Evolutionary conservation across 331 rosid species (phyloP).

Genomic region (Arachis monticola): DNA sequence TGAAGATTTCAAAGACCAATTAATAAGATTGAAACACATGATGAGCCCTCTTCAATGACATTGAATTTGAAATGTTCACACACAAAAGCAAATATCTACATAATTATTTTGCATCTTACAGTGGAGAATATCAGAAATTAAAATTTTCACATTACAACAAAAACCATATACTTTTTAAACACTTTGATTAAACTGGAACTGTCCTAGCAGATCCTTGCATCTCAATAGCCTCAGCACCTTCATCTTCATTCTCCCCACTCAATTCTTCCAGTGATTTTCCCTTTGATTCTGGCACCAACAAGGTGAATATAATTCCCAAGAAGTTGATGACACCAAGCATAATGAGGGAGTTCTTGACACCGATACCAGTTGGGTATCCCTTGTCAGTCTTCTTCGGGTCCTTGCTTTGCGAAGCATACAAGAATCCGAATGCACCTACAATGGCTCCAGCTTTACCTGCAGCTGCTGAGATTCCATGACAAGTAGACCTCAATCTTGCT

Average conservation of each 20-base stretch:
- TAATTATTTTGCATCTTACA: neutral
- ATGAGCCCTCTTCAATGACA: neutral
- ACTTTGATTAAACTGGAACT: slow-evolving; percentile 49
- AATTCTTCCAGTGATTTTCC: slow-evolving; percentile 87
- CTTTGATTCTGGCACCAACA: slow-evolving; percentile 85
- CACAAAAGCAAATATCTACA: slow-evolving; percentile 26
- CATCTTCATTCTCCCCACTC: slow-evolving; percentile 78
- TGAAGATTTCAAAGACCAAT: neutral
- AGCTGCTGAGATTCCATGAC: slow-evolving; percentile 94
- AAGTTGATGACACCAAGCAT: slow-evolving; percentile 78
- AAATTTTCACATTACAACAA: neutral
- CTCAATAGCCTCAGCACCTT: slow-evolving; percentile 26
- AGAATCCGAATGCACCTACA: slow-evolving; percentile 86
- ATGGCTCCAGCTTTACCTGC: slow-evolving; percentile 94
- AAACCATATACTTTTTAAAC: neutral
- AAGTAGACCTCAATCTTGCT: slow-evolving; percentile 82
- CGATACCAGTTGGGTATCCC: slow-evolving; percentile 85
- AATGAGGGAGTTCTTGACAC: slow-evolving; percentile 65
- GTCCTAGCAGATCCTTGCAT: slow-evolving; percentile 41
- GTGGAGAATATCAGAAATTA: slow-evolving; percentile 17
- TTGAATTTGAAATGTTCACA: slow-evolving; percentile 1
- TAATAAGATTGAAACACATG: slow-evolving; percentile 5
- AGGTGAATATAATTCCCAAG: slow-evolving; percentile 61
- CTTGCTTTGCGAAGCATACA: slow-evolving; percentile 74
- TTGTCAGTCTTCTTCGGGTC: slow-evolving; percentile 41